Evolutionary conservation across 2,329 filamentous ascomycete species (phyloP).

Genomic region (Pyrenochaeta sp.): DNA sequence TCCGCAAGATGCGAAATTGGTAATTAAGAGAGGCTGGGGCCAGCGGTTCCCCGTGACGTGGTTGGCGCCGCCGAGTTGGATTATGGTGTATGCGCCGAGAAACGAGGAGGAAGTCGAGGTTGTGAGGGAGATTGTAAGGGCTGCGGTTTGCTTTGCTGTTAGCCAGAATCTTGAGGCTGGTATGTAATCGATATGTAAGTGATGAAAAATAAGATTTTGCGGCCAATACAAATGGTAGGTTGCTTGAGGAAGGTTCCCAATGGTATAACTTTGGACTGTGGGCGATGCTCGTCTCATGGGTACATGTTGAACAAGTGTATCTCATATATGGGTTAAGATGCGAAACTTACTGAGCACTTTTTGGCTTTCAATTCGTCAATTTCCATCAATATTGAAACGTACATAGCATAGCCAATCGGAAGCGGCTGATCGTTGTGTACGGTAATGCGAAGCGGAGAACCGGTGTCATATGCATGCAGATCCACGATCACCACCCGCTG

Average conservation of each 20-base stretch:
- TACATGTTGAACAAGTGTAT: no score
- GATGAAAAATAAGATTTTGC: neutral
- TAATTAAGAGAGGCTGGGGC: conserved; percentile 80
- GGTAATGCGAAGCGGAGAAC: conserved; percentile 28
- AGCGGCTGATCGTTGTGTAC: neutral
- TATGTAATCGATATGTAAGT: neutral
- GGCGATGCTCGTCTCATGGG: no score
- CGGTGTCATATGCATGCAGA: conserved; percentile 14
- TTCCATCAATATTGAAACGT: neutral
- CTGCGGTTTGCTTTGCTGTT: conserved; percentile 72
- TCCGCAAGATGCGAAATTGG: conserved; percentile 74
- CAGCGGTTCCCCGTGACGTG: conserved; percentile 63
- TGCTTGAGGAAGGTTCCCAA: no score
- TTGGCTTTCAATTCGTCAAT: no score
- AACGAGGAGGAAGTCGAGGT: conserved; percentile 72
- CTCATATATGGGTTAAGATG: no score
- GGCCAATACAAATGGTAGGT: no score
- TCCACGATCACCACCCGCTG: conserved; percentile 13
- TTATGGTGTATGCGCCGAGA: conserved; percentile 82
- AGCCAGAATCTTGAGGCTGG: conserved; percentile 30
- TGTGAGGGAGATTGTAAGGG: conserved; percentile 74
- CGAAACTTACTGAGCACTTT: no score
- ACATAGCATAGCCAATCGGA: conserved; percentile 6
- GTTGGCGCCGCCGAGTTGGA: conserved; percentile 43
- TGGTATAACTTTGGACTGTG: no score